Base-by-base conservation (phyloP, 768 basidiomycete genomes). In the Lactifluus piperatus region DNA sequence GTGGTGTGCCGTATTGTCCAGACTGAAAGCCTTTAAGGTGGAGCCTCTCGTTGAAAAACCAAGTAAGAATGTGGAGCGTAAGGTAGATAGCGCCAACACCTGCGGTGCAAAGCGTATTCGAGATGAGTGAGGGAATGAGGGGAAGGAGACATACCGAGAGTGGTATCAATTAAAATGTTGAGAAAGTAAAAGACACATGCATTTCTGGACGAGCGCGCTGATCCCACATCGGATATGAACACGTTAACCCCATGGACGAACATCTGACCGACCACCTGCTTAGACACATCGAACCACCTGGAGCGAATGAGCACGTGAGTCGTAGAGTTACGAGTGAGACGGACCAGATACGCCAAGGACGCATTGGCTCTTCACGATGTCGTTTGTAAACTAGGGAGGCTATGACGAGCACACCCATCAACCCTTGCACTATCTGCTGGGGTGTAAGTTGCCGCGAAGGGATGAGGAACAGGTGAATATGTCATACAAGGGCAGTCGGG, bases 151-250 rank as follows among this genome's bases (percentile, higher is more conserved):
- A 68, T 63, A 89, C 93, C 95, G 56, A 94, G 76, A 2, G 92
- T 94, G 18, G 91, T 93, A 72, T 98, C 95, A 57, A 97, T 75
- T 27, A 95, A 75, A 50, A 98, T 87, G 67, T 97, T 94, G 45
- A 97, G 82, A 69, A 97, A 94, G 72, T 97, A 97, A 64, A 82
- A 82, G 27, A 88, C 85, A 65, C 95, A 98, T 5, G 95, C 92
- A 70, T 97, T 97, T 41, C 82, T 80, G 16, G 81, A 77, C 0
- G 80, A 80, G 57, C 82, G 77, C 43, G 82, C 74, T 1, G 93
- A 91, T 26, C 86, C 82, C 32, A 91, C 65, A 65, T 83, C 83
- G 27, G 93, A 93, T 51, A 91, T 82, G 36, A 92, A 73, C 22
- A 93, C 79, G 69, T 94, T 94, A 44, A 81, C 75, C 3, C 79